Evolutionary conservation across 768 basidiomycete genomes (phyloP).

Genomic region (Lactifluus hygrophoroides): DNA sequence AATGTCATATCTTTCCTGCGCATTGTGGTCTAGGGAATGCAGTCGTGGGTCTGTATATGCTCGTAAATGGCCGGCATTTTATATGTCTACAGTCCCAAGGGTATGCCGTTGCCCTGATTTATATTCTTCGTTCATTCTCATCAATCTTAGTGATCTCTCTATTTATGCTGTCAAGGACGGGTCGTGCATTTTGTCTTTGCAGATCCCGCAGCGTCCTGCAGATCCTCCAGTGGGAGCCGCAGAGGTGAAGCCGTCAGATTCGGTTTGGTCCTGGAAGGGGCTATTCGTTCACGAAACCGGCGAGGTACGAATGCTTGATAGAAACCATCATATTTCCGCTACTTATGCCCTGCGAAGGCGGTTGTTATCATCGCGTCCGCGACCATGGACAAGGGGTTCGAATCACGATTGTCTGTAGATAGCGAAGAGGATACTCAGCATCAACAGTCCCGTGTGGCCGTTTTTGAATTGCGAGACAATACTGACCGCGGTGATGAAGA

Average conservation of each 20-base stretch:
- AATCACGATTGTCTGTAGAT: background rate
- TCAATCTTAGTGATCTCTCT: conserved; percentile 40
- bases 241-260: conserved; percentile 22
- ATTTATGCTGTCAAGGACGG: conserved; percentile 49
- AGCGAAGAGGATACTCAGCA: background rate
- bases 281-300: conserved; percentile 25
- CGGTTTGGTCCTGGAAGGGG: conserved; percentile 30
- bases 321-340: background rate
- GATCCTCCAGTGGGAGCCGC: conserved; percentile 28
- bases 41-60: conserved; percentile 39
- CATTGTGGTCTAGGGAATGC: conserved; percentile 31
- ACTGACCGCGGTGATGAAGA: conserved; percentile 8
- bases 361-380: conserved; percentile 13
- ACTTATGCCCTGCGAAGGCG: conserved; percentile 2
- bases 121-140: background rate
- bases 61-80: conserved; percentile 37
- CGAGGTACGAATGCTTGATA: conserved; percentile 23
- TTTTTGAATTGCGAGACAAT: conserved; percentile 8
- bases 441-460: conserved; percentile 2
- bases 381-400: background rate
- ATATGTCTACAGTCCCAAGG: conserved; percentile 56
- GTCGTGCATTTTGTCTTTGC: conserved; percentile 28
- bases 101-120: conserved; percentile 31
- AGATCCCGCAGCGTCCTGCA: conserved; percentile 25
- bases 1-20: conserved; percentile 40